These are phyloP conservation scores for Cenchrus purpureus DNA, from an alignment of 176 grass and related monocot genomes.

Conservation along the genomic window DNA sequence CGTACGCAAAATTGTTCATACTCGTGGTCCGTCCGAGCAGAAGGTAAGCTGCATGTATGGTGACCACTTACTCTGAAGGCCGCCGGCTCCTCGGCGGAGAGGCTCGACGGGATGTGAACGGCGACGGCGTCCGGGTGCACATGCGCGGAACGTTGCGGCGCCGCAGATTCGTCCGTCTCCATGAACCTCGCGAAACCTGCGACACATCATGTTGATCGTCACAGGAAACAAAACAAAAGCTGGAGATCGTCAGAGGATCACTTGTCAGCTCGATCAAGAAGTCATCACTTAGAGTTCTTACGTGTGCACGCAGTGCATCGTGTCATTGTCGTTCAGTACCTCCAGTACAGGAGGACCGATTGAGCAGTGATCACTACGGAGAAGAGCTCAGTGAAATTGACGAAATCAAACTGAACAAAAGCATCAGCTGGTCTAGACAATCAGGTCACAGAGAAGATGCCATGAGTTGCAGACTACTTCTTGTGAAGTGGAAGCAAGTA, in stretches of 20 bases:
- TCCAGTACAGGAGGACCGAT: neutral
- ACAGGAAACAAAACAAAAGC: neutral
- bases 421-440: neutral
- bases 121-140: conserved; percentile 13
- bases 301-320: conserved; percentile 13
- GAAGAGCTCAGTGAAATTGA: neutral
- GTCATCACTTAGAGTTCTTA: neutral
- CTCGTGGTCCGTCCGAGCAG: neutral
- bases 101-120: conserved; percentile 3
- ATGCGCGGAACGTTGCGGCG: neutral
- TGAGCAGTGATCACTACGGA: neutral
- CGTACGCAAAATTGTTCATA: conserved; percentile 11
- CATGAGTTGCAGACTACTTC: neutral
- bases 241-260: neutral
- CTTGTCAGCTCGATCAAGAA: neutral
- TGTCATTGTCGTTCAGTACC: neutral
- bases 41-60: neutral
- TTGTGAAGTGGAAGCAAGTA: neutral
- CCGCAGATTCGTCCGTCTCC: conserved; percentile 5
- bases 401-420: neutral
- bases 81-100: neutral
- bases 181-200: conserved; percentile 46
- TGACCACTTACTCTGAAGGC: conserved; percentile 29
- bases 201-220: neutral
- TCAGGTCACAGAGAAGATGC: neutral